Evolutionary conservation across 2,329 filamentous ascomycete species (phyloP).

Genomic region (Xylariales sp.): DNA sequence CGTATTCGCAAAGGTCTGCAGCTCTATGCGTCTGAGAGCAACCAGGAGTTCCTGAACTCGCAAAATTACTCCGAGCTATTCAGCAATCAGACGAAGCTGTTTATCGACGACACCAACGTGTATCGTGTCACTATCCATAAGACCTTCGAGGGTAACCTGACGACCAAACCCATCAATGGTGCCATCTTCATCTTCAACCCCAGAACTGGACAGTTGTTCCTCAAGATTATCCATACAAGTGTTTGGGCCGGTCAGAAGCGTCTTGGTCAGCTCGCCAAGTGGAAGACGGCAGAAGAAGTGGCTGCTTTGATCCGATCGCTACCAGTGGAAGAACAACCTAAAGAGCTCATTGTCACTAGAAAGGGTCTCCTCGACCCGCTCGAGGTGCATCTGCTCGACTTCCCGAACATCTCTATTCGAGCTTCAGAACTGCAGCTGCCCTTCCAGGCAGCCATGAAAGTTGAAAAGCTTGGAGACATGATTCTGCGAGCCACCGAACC

Average conservation of each 20-base stretch:
- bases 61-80: slow-evolving; percentile 99
- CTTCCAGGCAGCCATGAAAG: slow-evolving; percentile 99
- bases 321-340: slow-evolving; percentile 96
- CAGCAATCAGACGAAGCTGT: slow-evolving; percentile 97
- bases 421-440: slow-evolving; percentile 94
- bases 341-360: slow-evolving; percentile 95
- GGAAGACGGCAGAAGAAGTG: slow-evolving; percentile 99
- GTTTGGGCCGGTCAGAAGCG: slow-evolving; percentile 99
- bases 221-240: slow-evolving; percentile 99
- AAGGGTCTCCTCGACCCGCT: slow-evolving; percentile 96
- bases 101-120: slow-evolving; percentile 98
- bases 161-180: slow-evolving; percentile 98
- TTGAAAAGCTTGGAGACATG: slow-evolving; percentile 99
- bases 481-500: slow-evolving; percentile 95
- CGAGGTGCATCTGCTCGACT: slow-evolving; percentile 94
- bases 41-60: slow-evolving; percentile 98
- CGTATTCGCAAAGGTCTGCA: slow-evolving; percentile 98
- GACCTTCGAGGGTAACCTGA: slow-evolving; percentile 98
- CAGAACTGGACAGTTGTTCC: slow-evolving; percentile 92
- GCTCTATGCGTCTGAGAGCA: slow-evolving; percentile 96
- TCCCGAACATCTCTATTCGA: slow-evolving; percentile 98
- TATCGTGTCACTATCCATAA: slow-evolving; percentile 99
- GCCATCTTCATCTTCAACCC: slow-evolving; percentile 99
- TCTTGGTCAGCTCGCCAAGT: slow-evolving; percentile 95
- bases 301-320: slow-evolving; percentile 92